A percentile compares a stretch with the other conserved stretches of the same genome.
These are phyloP conservation scores for Fusarium illudens DNA, from an alignment of 2,329 filamentous ascomycete species.

Conservation along the genomic window DNA sequence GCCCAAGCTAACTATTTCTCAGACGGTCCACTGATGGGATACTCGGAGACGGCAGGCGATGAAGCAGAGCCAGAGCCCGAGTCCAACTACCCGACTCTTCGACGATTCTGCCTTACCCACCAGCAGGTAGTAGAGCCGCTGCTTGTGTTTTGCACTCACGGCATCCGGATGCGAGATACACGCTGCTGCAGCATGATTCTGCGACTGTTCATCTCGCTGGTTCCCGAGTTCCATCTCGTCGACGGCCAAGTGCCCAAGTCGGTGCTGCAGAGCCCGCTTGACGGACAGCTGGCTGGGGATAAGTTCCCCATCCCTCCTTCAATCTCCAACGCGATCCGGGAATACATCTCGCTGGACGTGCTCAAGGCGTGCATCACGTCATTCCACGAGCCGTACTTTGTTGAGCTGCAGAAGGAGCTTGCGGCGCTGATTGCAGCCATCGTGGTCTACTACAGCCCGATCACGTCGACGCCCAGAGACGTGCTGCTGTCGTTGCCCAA, in stretches of 20 bases:
- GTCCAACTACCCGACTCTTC: slow-evolving; percentile 66
- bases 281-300: slow-evolving; percentile 44
- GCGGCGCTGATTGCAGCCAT: slow-evolving; percentile 88
- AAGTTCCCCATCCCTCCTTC: slow-evolving; percentile 59
- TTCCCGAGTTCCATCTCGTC: slow-evolving; percentile 79
- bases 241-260: slow-evolving; percentile 43
- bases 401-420: slow-evolving; percentile 93
- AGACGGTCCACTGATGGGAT: slow-evolving; percentile 47
- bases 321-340: slow-evolving; percentile 75
- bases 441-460: slow-evolving; percentile 75
- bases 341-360: slow-evolving; percentile 89
- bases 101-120: slow-evolving; percentile 83
- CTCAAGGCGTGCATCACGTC: slow-evolving; percentile 90
- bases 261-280: slow-evolving; percentile 33
- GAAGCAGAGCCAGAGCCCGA: slow-evolving; percentile 43
- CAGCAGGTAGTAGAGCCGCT: slow-evolving; percentile 85
- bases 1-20: slow-evolving; percentile 20
- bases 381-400: slow-evolving; percentile 94
- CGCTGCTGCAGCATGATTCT: slow-evolving; percentile 87
- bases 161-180: slow-evolving; percentile 87
- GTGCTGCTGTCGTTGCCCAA: slow-evolving; percentile 84
- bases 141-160: slow-evolving; percentile 90
- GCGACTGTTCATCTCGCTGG: slow-evolving; percentile 83
- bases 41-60: slow-evolving; percentile 40
- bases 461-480: slow-evolving; percentile 74